A percentile compares a stretch with the other conserved stretches of the same genome.
These are phyloP conservation scores for Acrocalymma vagum DNA, from an alignment of 2,329 filamentous ascomycete genomes.

Conservation along the genomic window DNA sequence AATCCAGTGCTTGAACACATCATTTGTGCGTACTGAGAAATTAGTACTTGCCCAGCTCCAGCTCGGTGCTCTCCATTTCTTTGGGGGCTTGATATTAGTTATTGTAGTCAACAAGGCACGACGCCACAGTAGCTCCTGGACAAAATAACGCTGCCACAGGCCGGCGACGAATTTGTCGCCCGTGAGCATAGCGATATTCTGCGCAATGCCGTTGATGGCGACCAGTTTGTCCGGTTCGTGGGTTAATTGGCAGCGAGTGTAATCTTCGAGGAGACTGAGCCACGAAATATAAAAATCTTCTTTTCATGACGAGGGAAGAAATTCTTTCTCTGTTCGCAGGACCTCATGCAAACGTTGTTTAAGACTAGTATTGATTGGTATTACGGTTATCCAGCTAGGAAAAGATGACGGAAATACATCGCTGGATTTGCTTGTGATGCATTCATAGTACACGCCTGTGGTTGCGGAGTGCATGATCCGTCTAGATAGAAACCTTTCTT, in stretches of 20 bases:
- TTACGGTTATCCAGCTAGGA: too few relatives aligned
- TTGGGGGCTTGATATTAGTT: too few relatives aligned
- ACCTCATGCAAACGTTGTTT: too few relatives aligned
- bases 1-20: background rate
- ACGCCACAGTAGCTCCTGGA: conserved; percentile 2
- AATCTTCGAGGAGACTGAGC: too few relatives aligned
- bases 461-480: conserved; percentile 6
- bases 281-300: conserved; percentile 6
- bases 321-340: conserved; percentile 1
- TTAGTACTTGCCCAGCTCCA: conserved; percentile 3
- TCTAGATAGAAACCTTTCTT: conserved; percentile 6
- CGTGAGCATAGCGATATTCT: background rate
- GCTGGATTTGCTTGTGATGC: background rate
- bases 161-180: background rate
- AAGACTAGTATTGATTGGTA: too few relatives aligned
- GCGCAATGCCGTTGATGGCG: conserved; percentile 1
- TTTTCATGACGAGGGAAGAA: background rate
- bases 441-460: conserved; percentile 5
- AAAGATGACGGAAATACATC: too few relatives aligned
- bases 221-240: background rate
- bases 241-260: background rate
- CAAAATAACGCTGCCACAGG: conserved; percentile 1
- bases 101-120: too few relatives aligned
- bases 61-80: background rate
- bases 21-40: too few relatives aligned